Evolutionary conservation across 306 rosid genomes (phyloP).

Genomic region (Trichosanthes truncata): DNA sequence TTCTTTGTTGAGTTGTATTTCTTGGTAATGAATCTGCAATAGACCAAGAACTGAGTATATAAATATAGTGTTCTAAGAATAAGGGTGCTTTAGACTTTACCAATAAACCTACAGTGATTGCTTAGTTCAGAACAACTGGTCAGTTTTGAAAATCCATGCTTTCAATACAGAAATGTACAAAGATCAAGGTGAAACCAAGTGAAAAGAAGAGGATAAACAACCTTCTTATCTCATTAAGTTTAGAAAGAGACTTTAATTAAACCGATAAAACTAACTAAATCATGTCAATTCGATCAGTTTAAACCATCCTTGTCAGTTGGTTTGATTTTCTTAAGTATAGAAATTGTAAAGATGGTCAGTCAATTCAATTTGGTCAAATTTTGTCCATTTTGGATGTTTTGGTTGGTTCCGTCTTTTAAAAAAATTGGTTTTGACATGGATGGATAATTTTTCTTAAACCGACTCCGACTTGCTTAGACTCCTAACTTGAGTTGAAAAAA

Average conservation of each 20-base stretch:
- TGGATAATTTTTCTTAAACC: not conserved
- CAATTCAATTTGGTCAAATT: not conserved
- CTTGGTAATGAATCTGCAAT: constrained; percentile 76
- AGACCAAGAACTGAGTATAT: not conserved
- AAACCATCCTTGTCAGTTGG: not conserved
- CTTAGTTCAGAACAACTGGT: not conserved
- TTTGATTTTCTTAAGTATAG: not conserved
- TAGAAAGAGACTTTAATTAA: not conserved
- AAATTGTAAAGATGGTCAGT: not conserved
- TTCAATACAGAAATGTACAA: not conserved
- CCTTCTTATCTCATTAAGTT: not conserved
- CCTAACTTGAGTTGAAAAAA: not conserved
- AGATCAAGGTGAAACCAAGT: not conserved
- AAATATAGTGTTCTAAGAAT: not conserved
- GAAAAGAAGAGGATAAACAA: not conserved
- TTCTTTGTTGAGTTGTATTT: constrained; percentile 72
- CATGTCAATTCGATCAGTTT: not conserved
- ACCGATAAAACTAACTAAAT: not conserved
- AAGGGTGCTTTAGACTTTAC: not conserved
- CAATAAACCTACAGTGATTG: not conserved
- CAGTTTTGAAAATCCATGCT: not conserved
- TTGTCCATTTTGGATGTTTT: not conserved
- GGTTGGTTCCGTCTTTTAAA: not conserved
- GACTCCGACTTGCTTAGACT: not conserved
- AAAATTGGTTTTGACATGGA: not conserved